Evolutionary conservation across 148 eudicot species (phyloP).

Genomic region (Pharnaceum exiguum): DNA sequence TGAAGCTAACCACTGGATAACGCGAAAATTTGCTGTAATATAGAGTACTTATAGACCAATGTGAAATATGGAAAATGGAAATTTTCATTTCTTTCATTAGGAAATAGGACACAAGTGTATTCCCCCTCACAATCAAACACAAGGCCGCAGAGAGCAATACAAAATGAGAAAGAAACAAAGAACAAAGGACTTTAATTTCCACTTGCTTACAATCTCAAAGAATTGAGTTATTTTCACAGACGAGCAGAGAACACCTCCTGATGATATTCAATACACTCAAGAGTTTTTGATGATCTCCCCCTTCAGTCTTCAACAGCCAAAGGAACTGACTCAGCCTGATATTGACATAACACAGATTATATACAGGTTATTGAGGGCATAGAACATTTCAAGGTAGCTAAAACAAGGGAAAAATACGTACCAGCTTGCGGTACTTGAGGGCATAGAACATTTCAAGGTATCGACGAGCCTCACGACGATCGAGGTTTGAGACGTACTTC

Average conservation of each 20-base stretch:
- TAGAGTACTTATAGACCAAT: too few relatives aligned
- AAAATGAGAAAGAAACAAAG: background rate
- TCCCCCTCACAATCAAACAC: conserved; percentile 30
- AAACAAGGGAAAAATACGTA: background rate
- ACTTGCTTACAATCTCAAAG: conserved; percentile 33
- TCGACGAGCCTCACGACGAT: conserved; percentile 21
- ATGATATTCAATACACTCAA: conserved; percentile 2
- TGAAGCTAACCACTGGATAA: too few relatives aligned
- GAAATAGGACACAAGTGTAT: conserved; percentile 24
- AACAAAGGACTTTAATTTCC: conserved; percentile 9
- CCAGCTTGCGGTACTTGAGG: conserved; percentile 20
- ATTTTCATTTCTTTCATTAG: conserved; percentile 5
- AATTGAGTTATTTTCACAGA: conserved; percentile 24
- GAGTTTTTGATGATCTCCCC: background rate
- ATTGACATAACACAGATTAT: conserved; percentile 39
- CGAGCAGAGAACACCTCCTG: conserved; percentile 14
- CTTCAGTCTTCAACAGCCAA: conserved; percentile 50
- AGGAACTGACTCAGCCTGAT: conserved; percentile 90
- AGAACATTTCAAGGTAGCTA: conserved; percentile 93
- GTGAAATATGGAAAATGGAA: background rate
- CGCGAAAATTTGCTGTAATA: too few relatives aligned
- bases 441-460: conserved; percentile 32
- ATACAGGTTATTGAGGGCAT: conserved; percentile 85
- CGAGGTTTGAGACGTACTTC: conserved; percentile 23
- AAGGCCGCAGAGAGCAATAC: conserved; percentile 19